Base-by-base conservation (phyloP, 2,329 filamentous ascomycete species). In the Sclerotinia subarctica region DNA sequence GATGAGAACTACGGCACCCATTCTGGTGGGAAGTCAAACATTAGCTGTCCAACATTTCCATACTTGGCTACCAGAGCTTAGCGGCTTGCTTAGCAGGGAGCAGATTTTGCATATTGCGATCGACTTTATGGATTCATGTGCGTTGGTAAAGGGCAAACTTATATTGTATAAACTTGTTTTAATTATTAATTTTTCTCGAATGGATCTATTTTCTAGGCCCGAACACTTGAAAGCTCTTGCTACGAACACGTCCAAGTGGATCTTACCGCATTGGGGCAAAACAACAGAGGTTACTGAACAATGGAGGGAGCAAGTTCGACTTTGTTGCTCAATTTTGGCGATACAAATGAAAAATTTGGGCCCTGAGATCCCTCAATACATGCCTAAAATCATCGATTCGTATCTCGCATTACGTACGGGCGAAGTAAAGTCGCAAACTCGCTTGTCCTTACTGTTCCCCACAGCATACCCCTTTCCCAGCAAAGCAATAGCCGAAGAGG, bases 1-100 rank as follows among this genome's bases (percentile, higher is more conserved):
- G 80, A 97, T 99, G 92, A 88, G 89, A 69, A 97, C 93, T 77
- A 84, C 88, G 1, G 91, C 93, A 2, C 91, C 95, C 0, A 89
- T 94, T 24, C 82, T 98, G 32, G 91, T 98, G 19, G 95, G 95
- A 46, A 98, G 92, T 71, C 96, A 99, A 80, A 98, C 95, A 0
- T 82, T 99, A 62, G 89, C 96, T 2, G 93, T 98, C 17, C 95
- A 99, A 78, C 93, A 98, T 78, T 96, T 98, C 78, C 94, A 98
- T 77, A 91, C 92, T 0, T 99, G 95, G 95, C 82, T 99, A n/a
- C 94, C 95, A 0, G 94, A 98, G 77, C 86, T 99, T 13, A 84
- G 87, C 0, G 88, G 89, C 1, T 83, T 95, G 49, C 84, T 98
- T 76, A 86, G 85, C 5, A 88, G 90, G 0, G 90, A 93, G 74